Evolutionary conservation across 129 eudicot genomes (phyloP).

Genomic region (Centella asiatica): DNA sequence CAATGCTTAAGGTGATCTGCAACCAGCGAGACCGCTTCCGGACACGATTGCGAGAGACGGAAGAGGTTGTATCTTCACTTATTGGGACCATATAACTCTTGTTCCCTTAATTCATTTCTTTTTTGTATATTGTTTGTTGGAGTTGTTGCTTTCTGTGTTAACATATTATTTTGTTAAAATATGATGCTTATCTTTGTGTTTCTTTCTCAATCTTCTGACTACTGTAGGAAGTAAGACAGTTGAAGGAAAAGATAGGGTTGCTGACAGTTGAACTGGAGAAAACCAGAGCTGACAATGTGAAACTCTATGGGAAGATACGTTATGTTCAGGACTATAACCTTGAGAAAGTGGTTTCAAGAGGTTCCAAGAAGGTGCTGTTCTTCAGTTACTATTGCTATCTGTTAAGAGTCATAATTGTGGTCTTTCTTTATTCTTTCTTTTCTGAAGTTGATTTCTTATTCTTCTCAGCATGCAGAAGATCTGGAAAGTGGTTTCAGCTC

Average conservation of each 20-base stretch:
- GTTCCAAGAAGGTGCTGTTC: slow-evolving; percentile 65
- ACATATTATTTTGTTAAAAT: background rate
- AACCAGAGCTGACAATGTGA: slow-evolving; percentile 91
- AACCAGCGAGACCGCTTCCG: slow-evolving; percentile 95
- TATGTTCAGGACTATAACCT: slow-evolving; percentile 86
- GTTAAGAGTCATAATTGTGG: background rate
- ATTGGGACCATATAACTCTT: no score
- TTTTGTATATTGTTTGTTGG: background rate
- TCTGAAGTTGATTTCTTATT: slow-evolving; percentile 12
- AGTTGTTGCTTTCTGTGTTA: background rate
- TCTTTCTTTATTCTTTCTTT: slow-evolving; percentile 10
- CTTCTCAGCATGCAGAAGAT: slow-evolving; percentile 74
- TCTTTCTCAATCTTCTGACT: slow-evolving; percentile 1
- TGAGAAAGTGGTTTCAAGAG: slow-evolving; percentile 94
- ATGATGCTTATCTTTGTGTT: background rate
- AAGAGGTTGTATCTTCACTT: slow-evolving; percentile 48
- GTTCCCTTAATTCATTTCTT: background rate
- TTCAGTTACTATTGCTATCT: background rate
- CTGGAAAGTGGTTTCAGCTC: slow-evolving; percentile 92
- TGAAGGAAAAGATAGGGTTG: slow-evolving; percentile 81
- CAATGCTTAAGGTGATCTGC: slow-evolving; percentile 99
- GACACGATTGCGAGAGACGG: slow-evolving; percentile 90
- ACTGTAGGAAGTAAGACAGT: slow-evolving; percentile 77
- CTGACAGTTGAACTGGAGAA: slow-evolving; percentile 81
- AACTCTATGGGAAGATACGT: slow-evolving; percentile 94